Base-by-base conservation (phyloP, 2,329 filamentous ascomycete genomes). In the Trichoderma sp. region DNA sequence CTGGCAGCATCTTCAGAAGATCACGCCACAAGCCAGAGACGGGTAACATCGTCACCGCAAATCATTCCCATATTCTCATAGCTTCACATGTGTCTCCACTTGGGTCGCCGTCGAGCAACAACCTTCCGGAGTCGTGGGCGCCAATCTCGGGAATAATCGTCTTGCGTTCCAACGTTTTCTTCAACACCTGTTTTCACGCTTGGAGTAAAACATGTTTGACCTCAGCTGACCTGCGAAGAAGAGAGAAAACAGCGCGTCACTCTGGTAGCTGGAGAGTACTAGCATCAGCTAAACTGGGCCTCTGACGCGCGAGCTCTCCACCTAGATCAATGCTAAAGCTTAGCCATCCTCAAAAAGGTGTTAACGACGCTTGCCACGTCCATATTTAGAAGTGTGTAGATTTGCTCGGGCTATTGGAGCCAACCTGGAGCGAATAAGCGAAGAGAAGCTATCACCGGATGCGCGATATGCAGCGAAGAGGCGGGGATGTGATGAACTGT, bases 191-290 rank as follows among this genome's bases (percentile, higher is more conserved):
- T 21, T 16, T 53, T 67, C 50, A 29, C 45, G 18, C 24, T 7
- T 63, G 27, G 8, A n/a, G 24, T 29, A 53, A 24, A 60, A 11
- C 59, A 41, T 63, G 35, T 29, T 63, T 14, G n/a, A 33, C 29
- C 60, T 73, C 69, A 73, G 69, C 69, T 73, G 69, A 73, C 69
- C 69, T 65, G 69, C 35, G 9, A 35, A 62, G 41, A 24, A 45
- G 29, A 18, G 27, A 50, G 62, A 64, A 72, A 73, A 73, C 45
- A 33, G 60, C 69, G 69, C 69, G 69, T 65, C 41, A 65, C 21
- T 64, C 50, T 6, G 69, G 41, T 35, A 64, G 68, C 68, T 71
- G 38, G 53, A 41, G 68, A 62, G 16, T 16, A 53, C 8, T 41
- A 64, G 59, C 41, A 63, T 35, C 60, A 63, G 29, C 50, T 73